These are phyloP conservation scores for Galerina marginata DNA, from an alignment of 768 basidiomycete species.

Conservation along the genomic window DNA sequence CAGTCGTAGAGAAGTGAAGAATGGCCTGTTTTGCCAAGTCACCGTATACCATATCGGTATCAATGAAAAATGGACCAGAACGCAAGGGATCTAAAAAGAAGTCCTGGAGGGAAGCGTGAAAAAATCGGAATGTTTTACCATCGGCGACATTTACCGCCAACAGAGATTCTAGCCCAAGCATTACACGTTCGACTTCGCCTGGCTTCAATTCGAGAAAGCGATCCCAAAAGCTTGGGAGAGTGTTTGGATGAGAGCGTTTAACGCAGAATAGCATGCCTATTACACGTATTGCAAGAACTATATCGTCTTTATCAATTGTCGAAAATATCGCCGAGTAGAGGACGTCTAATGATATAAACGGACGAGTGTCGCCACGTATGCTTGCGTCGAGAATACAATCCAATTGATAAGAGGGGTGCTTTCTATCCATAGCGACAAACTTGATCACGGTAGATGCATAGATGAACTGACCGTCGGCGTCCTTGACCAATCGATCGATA, in stretches of 20 bases:
- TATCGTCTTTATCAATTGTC: neutral
- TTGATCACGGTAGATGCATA: slow-evolving; percentile 25
- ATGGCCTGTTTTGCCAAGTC: neutral
- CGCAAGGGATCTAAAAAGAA: neutral
- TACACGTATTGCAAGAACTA: neutral
- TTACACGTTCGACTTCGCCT: neutral
- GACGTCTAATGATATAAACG: neutral
- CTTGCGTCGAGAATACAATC: neutral
- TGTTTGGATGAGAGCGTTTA: too few species aligned
- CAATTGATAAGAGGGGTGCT: neutral
- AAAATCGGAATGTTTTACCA: neutral
- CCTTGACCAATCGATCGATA: slow-evolving; percentile 5
- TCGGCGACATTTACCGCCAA: neutral
- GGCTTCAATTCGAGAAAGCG: neutral
- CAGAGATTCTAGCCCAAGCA: neutral
- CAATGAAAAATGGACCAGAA: neutral
- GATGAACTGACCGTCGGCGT: slow-evolving; percentile 28
- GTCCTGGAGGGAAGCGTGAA: neutral
- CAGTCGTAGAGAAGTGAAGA: neutral
- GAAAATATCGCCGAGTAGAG: neutral
- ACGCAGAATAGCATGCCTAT: neutral
- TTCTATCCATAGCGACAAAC: slow-evolving; percentile 9
- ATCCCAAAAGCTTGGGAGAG: neutral
- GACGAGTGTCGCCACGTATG: neutral
- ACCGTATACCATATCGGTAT: neutral